phyloP scores from a whole-genome alignment of 805 yeast genomes.

The Candida patagonica region DNA sequence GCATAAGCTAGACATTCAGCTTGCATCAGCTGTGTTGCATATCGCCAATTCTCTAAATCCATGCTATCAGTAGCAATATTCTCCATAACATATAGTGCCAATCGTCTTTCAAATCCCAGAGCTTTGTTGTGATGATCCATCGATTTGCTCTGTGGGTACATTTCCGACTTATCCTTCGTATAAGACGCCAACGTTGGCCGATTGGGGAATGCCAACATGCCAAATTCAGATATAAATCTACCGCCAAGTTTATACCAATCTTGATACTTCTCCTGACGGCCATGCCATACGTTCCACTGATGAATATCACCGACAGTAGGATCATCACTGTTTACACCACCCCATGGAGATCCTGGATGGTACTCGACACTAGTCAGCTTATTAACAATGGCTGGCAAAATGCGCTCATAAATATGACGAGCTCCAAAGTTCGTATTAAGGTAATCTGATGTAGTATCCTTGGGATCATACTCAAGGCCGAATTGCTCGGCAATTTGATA shows the following conservation, averaged over 20 bases:
- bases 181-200: conserved; percentile 29
- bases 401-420: conserved; percentile 32
- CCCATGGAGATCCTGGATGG: conserved; percentile 44
- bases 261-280: conserved; percentile 40
- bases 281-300: conserved; percentile 54
- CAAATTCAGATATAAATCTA: conserved; percentile 45
- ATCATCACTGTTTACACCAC: conserved; percentile 32
- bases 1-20: conserved; percentile 41
- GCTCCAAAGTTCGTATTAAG: conserved; percentile 33
- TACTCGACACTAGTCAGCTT: conserved; percentile 28
- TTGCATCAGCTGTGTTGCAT: conserved; percentile 46
- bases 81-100: conserved; percentile 39
- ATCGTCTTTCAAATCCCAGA: conserved; percentile 37
- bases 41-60: conserved; percentile 36
- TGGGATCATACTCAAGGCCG: conserved; percentile 25
- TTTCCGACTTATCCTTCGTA: conserved; percentile 32
- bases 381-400: conserved; percentile 31
- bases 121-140: conserved; percentile 44
- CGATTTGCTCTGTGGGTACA: conserved; percentile 36
- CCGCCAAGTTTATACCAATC: conserved; percentile 40
- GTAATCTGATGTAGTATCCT: conserved; percentile 14
- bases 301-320: conserved; percentile 41
- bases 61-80: conserved; percentile 32
- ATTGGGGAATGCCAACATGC: conserved; percentile 41
- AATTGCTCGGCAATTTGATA: conserved; percentile 36